Percentiles rank a stretch among this genome's conserved stretches.
Conservation (phyloP, 352 stramenopile species). For the Phytopythium ostracodes region DNA sequence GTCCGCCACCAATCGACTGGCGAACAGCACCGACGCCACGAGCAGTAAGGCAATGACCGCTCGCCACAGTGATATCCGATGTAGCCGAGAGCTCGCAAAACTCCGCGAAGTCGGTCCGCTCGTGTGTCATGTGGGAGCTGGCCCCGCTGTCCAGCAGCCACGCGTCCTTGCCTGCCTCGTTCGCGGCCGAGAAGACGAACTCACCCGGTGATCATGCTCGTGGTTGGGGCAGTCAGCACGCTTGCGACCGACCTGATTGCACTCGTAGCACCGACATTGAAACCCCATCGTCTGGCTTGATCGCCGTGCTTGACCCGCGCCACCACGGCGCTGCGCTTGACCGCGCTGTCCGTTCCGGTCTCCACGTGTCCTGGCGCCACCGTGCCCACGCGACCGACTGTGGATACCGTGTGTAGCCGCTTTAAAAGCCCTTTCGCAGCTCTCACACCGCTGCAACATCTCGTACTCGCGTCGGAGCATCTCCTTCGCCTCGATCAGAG, state of each 20-base stretch:
- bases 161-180: not conserved
- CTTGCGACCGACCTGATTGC: constrained; percentile 9
- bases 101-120: constrained; percentile 9
- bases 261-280: constrained; percentile 5
- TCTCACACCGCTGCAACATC: constrained; percentile 10
- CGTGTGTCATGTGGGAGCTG: constrained; percentile 18
- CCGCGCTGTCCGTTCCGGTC: not conserved
- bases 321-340: not conserved
- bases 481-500: constrained; percentile 14
- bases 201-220: not conserved
- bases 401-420: not conserved
- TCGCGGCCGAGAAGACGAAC: constrained; percentile 11
- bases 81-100: not conserved
- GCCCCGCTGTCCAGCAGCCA: constrained; percentile 20
- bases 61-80: constrained; percentile 13
- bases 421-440: constrained; percentile 11
- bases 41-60: constrained; percentile 12
- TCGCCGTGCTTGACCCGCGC: not conserved
- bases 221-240: not conserved
- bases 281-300: not conserved
- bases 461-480: constrained; percentile 14
- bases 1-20: constrained; percentile 5
- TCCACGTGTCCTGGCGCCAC: not conserved
- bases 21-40: constrained; percentile 11
- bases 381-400: not conserved